phyloP scores from a whole-genome alignment of 352 stramenopile species.

The Phytophthora citrophthora region DNA sequence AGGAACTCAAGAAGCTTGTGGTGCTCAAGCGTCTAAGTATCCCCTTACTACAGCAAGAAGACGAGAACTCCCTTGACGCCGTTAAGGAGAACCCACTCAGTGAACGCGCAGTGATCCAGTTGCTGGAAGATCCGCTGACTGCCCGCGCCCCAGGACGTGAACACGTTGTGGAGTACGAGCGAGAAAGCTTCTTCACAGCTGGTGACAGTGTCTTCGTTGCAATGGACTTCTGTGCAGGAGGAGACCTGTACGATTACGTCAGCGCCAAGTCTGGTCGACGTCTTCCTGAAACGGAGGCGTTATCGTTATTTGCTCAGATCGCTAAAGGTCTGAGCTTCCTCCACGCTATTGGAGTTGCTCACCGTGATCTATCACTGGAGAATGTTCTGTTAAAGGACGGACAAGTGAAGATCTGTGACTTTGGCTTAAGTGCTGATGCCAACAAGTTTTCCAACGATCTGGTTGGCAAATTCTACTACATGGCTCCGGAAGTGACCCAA shows the following conservation, averaged over 20 bases:
- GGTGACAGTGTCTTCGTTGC: slow-evolving; percentile 57
- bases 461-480: slow-evolving; percentile 81
- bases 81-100: slow-evolving; percentile 58
- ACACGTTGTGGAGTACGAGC: slow-evolving; percentile 53
- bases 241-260: slow-evolving; percentile 71
- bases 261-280: slow-evolving; percentile 34
- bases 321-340: slow-evolving; percentile 53
- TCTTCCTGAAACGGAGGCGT: slow-evolving; percentile 46
- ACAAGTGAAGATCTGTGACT: slow-evolving; percentile 68
- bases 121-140: slow-evolving; percentile 41
- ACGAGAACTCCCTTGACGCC: slow-evolving; percentile 4
- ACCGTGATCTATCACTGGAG: slow-evolving; percentile 67
- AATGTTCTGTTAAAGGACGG: slow-evolving; percentile 61
- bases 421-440: slow-evolving; percentile 61
- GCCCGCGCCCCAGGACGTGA: slow-evolving; percentile 37
- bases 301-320: slow-evolving; percentile 51
- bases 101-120: slow-evolving; percentile 58
- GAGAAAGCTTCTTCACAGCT: slow-evolving; percentile 47
- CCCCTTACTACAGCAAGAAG: slow-evolving; percentile 43
- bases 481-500: slow-evolving; percentile 62
- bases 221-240: slow-evolving; percentile 71
- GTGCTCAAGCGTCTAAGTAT: slow-evolving; percentile 67
- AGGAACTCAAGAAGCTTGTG: slow-evolving; percentile 44
- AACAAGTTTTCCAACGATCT: slow-evolving; percentile 38
- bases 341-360: slow-evolving; percentile 52